Percentiles rank a stretch among this genome's conserved stretches.
phyloP scores from a whole-genome alignment of 495 filamentous ascomycete species.

The Xylaria scruposa region DNA sequence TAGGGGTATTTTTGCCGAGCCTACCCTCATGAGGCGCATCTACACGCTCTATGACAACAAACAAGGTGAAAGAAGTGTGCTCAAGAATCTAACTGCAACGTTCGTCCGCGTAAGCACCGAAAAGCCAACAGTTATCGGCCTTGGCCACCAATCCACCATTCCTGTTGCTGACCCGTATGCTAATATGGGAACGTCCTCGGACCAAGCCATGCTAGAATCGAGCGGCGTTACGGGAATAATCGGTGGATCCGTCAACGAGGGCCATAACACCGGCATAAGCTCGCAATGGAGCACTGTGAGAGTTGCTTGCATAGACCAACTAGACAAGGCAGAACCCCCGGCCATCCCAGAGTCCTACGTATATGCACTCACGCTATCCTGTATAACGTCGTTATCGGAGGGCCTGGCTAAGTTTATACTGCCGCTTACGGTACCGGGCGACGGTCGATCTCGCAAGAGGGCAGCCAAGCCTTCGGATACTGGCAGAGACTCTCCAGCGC shows the following conservation, averaged over 20 bases:
- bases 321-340: slow-evolving; percentile 90
- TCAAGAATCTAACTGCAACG: slow-evolving; percentile 79
- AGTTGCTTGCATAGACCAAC: slow-evolving; percentile 88
- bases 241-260: slow-evolving; percentile 72
- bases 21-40: slow-evolving; percentile 76
- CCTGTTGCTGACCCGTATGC: slow-evolving; percentile 59
- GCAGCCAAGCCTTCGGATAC: slow-evolving; percentile 46
- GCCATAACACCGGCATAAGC: slow-evolving; percentile 78
- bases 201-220: slow-evolving; percentile 86
- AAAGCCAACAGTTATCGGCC: slow-evolving; percentile 83
- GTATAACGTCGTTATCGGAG: slow-evolving; percentile 87
- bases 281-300: slow-evolving; percentile 87
- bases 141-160: slow-evolving; percentile 83
- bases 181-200: slow-evolving; percentile 55
- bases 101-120: slow-evolving; percentile 91
- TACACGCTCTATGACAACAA: slow-evolving; percentile 79
- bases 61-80: slow-evolving; percentile 74
- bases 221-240: slow-evolving; percentile 89
- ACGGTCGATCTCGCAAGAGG: slow-evolving; percentile 59
- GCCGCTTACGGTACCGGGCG: slow-evolving; percentile 79
- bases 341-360: slow-evolving; percentile 88
- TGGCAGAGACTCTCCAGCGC: slow-evolving; percentile 52
- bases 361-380: slow-evolving; percentile 86
- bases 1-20: slow-evolving; percentile 80
- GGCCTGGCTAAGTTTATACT: slow-evolving; percentile 91